Base-by-base conservation (phyloP, 306 rosid genomes). In the Hippophae gyantsensis region DNA sequence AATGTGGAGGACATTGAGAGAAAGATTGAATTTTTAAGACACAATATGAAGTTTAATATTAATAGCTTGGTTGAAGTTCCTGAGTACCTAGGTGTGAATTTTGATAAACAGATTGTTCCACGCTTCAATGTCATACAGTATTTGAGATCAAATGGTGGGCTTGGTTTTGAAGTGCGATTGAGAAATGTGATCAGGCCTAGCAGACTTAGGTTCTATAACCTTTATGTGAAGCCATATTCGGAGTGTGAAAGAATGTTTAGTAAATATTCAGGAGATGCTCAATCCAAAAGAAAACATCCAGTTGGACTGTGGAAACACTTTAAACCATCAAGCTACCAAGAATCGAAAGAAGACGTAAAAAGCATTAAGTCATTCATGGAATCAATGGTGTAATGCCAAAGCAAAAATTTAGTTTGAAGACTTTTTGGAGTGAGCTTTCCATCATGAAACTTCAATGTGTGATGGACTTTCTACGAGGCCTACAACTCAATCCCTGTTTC, bases 101-200 rank as follows among this genome's bases (percentile, higher is more conserved):
- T 85, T 40, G 87, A 87, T 47, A 92, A 92, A 69, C 96, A 92
- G 85, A 81, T 85, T 71, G 77, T 87, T 77, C 84, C 89, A 56
- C 70, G 96, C 56, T 75, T 74, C 72, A 76, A 64, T 67, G 89
- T 87, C 70, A 80, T 90, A 3, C 84, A 85, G 74, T 80, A 85
- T 72, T 74, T 90, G 81, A 79, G 68, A 63, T 87, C 82, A 57
- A 81, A 66, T 58, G 87, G 85, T 14, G 89, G 89, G 23, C 71
- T 90, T 66, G 87, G 81, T 58, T 81, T 69, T 70, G 73, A 83
- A 58, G 56, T 90, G 58, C 81, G 84, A 52, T 74, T 87, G 73
- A 83, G 68, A 69, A 89, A 82, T 53, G 23, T 90, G 65, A 73
- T 90, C 63, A 87, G 73, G 71, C 96, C 92, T 40, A 81, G 86